phyloP scores from a whole-genome alignment of 192 early-diverging fungal genomes.

The Funneliformis geosporum region DNA sequence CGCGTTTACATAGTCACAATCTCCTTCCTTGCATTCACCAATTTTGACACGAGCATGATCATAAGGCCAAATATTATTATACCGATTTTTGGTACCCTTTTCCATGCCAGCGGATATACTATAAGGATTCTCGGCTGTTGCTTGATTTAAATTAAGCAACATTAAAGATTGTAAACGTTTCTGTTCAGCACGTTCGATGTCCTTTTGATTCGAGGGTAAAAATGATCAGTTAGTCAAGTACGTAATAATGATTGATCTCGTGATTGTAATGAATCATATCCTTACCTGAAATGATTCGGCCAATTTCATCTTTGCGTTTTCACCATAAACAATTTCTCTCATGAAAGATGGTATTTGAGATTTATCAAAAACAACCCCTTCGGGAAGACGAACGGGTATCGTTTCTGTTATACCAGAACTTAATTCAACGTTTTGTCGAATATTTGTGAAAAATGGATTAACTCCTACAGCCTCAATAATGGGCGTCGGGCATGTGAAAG shows the following conservation, averaged over 20 bases:
- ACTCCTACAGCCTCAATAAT: slow-evolving; percentile 58
- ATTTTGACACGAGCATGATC: slow-evolving; percentile 63
- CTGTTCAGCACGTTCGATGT: slow-evolving; percentile 68
- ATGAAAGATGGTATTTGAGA: slow-evolving; percentile 39
- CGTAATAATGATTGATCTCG: neutral
- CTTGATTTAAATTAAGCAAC: slow-evolving; percentile 56
- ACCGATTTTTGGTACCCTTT: slow-evolving; percentile 75
- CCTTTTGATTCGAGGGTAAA: slow-evolving; percentile 37
- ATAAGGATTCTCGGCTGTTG: slow-evolving; percentile 55
- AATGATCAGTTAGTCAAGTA: slow-evolving; percentile 6
- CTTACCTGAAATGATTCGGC: slow-evolving; percentile 45
- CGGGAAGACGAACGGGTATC: slow-evolving; percentile 56
- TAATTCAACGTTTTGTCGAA: slow-evolving; percentile 62
- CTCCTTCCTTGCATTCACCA: slow-evolving; percentile 31
- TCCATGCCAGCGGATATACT: slow-evolving; percentile 82
- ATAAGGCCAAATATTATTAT: slow-evolving; percentile 85
- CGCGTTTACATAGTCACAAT: slow-evolving; percentile 48
- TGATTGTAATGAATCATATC: neutral
- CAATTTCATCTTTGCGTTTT: slow-evolving; percentile 36
- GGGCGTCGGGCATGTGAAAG: slow-evolving; percentile 56
- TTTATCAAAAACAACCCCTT: slow-evolving; percentile 37
- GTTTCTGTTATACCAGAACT: slow-evolving; percentile 55
- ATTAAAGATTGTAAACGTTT: slow-evolving; percentile 71
- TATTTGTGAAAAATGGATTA: slow-evolving; percentile 63
- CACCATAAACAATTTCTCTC: slow-evolving; percentile 16